phyloP scores from a whole-genome alignment of 2,329 filamentous ascomycete species.

The Gnomoniopsis smithogilvyi region DNA sequence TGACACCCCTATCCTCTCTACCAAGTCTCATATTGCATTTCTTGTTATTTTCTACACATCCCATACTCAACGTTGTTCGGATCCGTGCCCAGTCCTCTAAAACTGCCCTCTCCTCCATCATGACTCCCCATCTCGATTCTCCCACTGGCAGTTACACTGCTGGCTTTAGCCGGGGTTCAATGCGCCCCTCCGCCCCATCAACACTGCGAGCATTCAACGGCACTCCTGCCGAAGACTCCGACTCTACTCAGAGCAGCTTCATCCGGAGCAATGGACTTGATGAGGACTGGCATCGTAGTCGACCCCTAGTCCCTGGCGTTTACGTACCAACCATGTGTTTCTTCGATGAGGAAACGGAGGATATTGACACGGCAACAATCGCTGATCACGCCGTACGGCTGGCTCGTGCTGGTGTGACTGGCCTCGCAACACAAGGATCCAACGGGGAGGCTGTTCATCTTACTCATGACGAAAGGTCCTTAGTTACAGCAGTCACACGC shows the following conservation, averaged over 20 bases:
- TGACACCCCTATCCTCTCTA: not conserved
- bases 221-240: constrained; percentile 27
- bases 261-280: constrained; percentile 36
- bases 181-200: constrained; percentile 31
- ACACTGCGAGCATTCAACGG: constrained; percentile 25
- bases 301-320: constrained; percentile 48
- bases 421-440: constrained; percentile 74
- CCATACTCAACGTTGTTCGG: not conserved
- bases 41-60: not conserved
- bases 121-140: constrained; percentile 49
- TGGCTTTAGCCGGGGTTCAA: constrained; percentile 35
- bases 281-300: constrained; percentile 28
- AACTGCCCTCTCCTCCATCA: constrained; percentile 21
- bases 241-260: constrained; percentile 39
- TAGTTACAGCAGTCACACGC: constrained; percentile 68
- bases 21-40: not conserved
- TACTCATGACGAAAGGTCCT: constrained; percentile 64
- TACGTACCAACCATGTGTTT: constrained; percentile 75
- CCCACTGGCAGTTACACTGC: constrained; percentile 42
- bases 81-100: not conserved
- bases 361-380: constrained; percentile 62
- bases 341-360: constrained; percentile 63
- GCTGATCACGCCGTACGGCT: constrained; percentile 63
- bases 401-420: constrained; percentile 69
- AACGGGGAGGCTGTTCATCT: constrained; percentile 83